Base-by-base conservation (phyloP, 495 filamentous ascomycete genomes). In the Cercophora sp. region DNA sequence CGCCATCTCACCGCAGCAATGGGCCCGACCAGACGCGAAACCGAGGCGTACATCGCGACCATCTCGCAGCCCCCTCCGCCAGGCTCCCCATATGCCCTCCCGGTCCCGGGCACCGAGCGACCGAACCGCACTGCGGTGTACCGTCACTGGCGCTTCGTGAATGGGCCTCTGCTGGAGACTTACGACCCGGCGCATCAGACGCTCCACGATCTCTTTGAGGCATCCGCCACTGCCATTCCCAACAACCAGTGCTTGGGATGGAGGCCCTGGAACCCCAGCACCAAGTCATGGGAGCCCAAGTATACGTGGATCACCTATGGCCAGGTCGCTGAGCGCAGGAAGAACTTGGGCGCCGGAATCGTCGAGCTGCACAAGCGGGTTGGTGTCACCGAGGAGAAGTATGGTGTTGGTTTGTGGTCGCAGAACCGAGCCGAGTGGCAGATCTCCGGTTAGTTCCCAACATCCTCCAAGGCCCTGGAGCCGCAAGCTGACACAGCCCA, bases 351-450 rank as follows among this genome's bases (percentile, higher is more conserved):
- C 50, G 87, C 85, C 36, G 93, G 94, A 47, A 70, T 97, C 45
- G 85, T 89, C 39, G 83, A 91, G 69, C 68, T 97, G 61, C 88
- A 95, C 67, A 76, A 86, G 57, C 79, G 81, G 54, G 74, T 80
- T 52, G 86, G 85, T 5, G 74, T 87, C 42, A 74, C 75, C 8
- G 79, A 78, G 26, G 70, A 72, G 41, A 87, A 92, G 70, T 88
- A 93, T 64, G 89, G 85, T 43, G 80, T 97, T 52, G 93, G 93
- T 26, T 71, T 98, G 15, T 98, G 93, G 93, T 89, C 88, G 51
- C 89, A 92, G 73, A 98, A 98, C 68, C 82, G 93, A 46, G 87
- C 92, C 5, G 93, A 98, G 69, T 98, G 93, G 93, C 93, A 98
- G 77, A 86, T 98, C 48, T 84, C n/a, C n/a, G n/a, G n/a, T n/a